A percentile compares a stretch with the other conserved stretches of the same genome.
phyloP scores from a whole-genome alignment of 2,329 filamentous ascomycete species.

The Zopfia rhizophila region DNA sequence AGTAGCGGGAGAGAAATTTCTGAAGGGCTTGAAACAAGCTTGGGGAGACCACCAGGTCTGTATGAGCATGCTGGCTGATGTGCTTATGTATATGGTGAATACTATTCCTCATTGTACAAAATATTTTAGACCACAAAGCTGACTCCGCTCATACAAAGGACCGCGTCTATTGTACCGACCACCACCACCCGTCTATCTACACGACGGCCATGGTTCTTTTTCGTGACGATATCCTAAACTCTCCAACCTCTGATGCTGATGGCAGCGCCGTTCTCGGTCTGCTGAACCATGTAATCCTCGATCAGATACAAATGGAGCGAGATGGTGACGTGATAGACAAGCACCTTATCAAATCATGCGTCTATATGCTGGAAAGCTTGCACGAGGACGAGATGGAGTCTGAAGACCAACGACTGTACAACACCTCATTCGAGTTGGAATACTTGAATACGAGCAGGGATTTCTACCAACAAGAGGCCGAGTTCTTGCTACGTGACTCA shows the following conservation, averaged over 20 bases:
- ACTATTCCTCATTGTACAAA: conserved; percentile 2
- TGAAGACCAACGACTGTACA: conserved; percentile 83
- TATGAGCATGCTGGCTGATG: conserved; percentile 97
- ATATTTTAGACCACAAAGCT: conserved; percentile 26
- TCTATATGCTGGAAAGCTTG: conserved; percentile 88
- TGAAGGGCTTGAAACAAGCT: conserved; percentile 77
- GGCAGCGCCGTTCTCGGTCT: conserved; percentile 73
- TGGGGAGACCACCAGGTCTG: conserved; percentile 92
- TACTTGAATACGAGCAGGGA: conserved; percentile 76
- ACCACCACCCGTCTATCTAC: conserved; percentile 80
- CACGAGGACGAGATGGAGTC: conserved; percentile 84
- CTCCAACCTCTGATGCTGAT: conserved; percentile 58
- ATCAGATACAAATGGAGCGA: conserved; percentile 92
- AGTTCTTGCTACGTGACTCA: conserved; percentile 76
- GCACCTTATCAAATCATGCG: conserved; percentile 80
- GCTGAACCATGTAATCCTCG: conserved; percentile 83
- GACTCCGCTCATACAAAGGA: conserved; percentile 64
- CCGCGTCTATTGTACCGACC: conserved; percentile 80
- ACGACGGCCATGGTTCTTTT: conserved; percentile 87
- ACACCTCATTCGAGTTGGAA: conserved; percentile 81
- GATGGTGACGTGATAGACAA: conserved; percentile 90
- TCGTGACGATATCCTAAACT: conserved; percentile 82
- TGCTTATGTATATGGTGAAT: conserved; percentile 90
- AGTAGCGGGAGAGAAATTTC: conserved; percentile 82
- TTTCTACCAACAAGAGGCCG: conserved; percentile 83